Conservation (phyloP, 2,329 filamentous ascomycete genomes). For the Apiospora pterosperma region DNA sequence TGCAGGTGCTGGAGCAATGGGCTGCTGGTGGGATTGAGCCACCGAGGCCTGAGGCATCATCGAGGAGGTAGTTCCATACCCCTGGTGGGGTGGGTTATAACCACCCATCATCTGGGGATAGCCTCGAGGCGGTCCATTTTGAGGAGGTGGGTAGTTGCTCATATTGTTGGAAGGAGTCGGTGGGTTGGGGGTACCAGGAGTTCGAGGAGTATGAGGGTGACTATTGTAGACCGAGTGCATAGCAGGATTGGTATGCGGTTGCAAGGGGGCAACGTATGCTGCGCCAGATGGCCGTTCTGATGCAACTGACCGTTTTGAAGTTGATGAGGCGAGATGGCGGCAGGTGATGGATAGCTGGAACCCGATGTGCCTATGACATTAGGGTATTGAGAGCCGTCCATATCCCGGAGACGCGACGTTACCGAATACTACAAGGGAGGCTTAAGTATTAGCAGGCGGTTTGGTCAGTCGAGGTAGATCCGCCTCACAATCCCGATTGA, state of each 20-base stretch:
- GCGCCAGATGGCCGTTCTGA: constrained; percentile 26
- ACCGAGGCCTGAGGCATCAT: constrained; percentile 67
- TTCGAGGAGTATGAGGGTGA: constrained; percentile 60
- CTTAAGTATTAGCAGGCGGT: constrained; percentile 10
- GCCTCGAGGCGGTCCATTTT: constrained; percentile 42
- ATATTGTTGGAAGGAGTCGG: constrained; percentile 53
- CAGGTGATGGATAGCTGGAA: constrained; percentile 49
- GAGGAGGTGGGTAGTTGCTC: constrained; percentile 47
- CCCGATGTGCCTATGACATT: constrained; percentile 54
- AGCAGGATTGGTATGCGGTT: constrained; percentile 38
- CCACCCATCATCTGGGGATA: constrained; percentile 54
- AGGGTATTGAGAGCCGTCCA: constrained; percentile 53
- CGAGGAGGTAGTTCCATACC: constrained; percentile 51
- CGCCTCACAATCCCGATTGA: constrained; percentile 1
- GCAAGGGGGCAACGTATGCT: constrained; percentile 55
- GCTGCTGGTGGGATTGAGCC: constrained; percentile 68
- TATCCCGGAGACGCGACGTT: constrained; percentile 35
- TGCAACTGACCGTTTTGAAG: constrained; percentile 34
- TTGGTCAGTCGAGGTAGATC: not conserved
- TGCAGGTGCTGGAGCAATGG: constrained; percentile 69
- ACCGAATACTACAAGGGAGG: constrained; percentile 13
- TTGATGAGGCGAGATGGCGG: constrained; percentile 49
- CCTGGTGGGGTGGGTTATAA: constrained; percentile 49
- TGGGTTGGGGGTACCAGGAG: constrained; percentile 60
- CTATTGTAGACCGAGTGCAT: constrained; percentile 56